Percentiles rank a stretch among this genome's conserved stretches.
phyloP scores from a whole-genome alignment of 805 yeast genomes.

The Priceomyces carsonii region DNA sequence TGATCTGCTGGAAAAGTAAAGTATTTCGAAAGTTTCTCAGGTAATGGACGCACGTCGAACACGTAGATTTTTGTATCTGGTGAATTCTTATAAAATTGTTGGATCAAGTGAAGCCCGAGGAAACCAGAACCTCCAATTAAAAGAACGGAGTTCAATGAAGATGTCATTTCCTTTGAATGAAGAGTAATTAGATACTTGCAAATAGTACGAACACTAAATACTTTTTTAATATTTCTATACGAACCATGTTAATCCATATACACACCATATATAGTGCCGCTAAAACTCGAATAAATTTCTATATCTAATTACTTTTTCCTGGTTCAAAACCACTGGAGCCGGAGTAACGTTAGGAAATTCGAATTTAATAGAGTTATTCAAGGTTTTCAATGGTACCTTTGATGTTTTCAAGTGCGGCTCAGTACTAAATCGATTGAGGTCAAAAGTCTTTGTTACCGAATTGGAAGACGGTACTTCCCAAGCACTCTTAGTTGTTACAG shows the following conservation, averaged over 20 bases:
- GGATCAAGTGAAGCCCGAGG: slow-evolving; percentile 86
- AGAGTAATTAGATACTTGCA: too few relatives aligned
- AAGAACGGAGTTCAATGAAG: slow-evolving; percentile 55
- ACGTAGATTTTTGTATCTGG: slow-evolving; percentile 79
- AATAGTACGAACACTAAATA: too few relatives aligned
- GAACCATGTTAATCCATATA: too few relatives aligned
- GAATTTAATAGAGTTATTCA: neutral
- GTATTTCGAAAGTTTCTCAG: slow-evolving; percentile 65
- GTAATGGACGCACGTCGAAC: slow-evolving; percentile 88
- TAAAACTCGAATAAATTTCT: slow-evolving; percentile 28
- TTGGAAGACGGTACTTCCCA: neutral
- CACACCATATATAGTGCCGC: slow-evolving; percentile 2
- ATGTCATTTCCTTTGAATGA: too few relatives aligned
- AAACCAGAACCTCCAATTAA: slow-evolving; percentile 97
- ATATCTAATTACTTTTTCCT: slow-evolving; percentile 25
- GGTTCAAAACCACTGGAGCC: slow-evolving; percentile 19
- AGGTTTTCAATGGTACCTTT: too few relatives aligned
- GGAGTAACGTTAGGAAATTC: slow-evolving; percentile 25
- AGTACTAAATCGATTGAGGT: neutral
- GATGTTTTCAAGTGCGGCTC: neutral
- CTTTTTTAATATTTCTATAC: too few relatives aligned
- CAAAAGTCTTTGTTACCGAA: neutral
- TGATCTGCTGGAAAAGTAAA: slow-evolving; percentile 69
- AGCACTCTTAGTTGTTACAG: neutral
- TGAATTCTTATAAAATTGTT: slow-evolving; percentile 68